Evolutionary conservation across 805 yeast species (phyloP), one percentile per base, ranked within the genome.

Genomic region (Candida nemodendra): DNA sequence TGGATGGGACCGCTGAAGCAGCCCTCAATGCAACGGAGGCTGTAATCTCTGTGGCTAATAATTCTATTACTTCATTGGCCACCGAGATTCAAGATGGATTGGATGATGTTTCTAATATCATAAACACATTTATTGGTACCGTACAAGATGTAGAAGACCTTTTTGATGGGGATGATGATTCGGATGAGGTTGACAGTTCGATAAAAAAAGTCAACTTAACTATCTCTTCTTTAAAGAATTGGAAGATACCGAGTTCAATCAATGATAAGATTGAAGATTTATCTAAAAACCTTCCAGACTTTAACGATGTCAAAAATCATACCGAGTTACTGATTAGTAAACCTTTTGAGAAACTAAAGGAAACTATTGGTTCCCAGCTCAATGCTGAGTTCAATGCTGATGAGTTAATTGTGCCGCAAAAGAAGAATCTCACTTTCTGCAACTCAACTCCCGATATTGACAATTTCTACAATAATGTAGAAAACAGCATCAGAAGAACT

Each of bases 1-100:
- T 90, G 5, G 81, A 78, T 51, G 86, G 90, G 3, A 73, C 85
- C 0, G 82, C 81, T 1, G 79, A 78, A 47, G 77, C 79, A 21
- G 95, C 95, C 0, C 57, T 85, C 1, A 83, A 85, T 53, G 76
- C 87, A 1, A 79, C 95, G 0, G 85, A 83, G 49, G 55, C 72
- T 1, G 65, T 87, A 1, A 69, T 89, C 6, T 56, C 58, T 4
- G 62, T 70, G 15, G 84, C 88, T 2, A 88, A 90, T 51, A 62
- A 62, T 1, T 79, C 93, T 0, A 57, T 87, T 1, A 60, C 60
- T 0, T 59, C 60, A 0, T 56, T 79, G n/a, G 76, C 85, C 0
- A 64, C 65, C 30, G 89, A 78, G 5, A 64, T 90, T 18, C 80
- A 86, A 38, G 72, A 68, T 25, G 93, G 90, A 0, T 61, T 90